phyloP scores from a whole-genome alignment of 1,284 basidiomycete species.

The Ganoderma boninense region DNA sequence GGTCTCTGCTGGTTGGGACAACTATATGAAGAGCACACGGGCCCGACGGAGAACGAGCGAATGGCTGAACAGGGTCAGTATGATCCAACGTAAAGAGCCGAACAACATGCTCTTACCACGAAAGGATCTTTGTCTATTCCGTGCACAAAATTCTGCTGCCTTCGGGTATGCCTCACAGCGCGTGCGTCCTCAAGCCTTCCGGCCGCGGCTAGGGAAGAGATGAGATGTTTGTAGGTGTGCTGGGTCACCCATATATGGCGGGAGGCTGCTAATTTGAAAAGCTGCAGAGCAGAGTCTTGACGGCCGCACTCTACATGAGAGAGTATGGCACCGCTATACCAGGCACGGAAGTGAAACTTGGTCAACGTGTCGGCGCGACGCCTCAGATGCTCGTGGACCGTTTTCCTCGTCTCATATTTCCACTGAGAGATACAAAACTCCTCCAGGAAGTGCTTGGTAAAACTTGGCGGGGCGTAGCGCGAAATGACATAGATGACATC shows the following conservation, averaged over 20 bases:
- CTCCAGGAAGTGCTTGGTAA: conserved; percentile 34
- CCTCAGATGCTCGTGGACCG: background rate
- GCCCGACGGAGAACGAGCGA: too few relatives aligned
- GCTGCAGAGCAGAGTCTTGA: conserved; percentile 26
- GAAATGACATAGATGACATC: conserved; percentile 31
- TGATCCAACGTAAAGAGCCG: background rate
- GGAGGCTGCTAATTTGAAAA: conserved; percentile 30
- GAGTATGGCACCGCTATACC: conserved; percentile 34
- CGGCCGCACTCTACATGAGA: conserved; percentile 27
- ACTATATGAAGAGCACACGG: background rate
- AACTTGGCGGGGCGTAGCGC: conserved; percentile 30
- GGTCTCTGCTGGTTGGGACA: background rate
- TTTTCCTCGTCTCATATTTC: background rate
- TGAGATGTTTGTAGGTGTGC: background rate
- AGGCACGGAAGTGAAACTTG: conserved; percentile 3
- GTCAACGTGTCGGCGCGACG: background rate
- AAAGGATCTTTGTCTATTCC: background rate
- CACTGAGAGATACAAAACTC: conserved; percentile 26
- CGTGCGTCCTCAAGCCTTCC: background rate
- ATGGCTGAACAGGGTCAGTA: background rate
- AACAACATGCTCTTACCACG: background rate
- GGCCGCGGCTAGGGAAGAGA: background rate
- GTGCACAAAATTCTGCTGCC: too few relatives aligned
- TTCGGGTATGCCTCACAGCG: too few relatives aligned
- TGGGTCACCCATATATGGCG: conserved; percentile 21